Conservation (phyloP, 495 filamentous ascomycete species). For the Neurospora sp. region DNA sequence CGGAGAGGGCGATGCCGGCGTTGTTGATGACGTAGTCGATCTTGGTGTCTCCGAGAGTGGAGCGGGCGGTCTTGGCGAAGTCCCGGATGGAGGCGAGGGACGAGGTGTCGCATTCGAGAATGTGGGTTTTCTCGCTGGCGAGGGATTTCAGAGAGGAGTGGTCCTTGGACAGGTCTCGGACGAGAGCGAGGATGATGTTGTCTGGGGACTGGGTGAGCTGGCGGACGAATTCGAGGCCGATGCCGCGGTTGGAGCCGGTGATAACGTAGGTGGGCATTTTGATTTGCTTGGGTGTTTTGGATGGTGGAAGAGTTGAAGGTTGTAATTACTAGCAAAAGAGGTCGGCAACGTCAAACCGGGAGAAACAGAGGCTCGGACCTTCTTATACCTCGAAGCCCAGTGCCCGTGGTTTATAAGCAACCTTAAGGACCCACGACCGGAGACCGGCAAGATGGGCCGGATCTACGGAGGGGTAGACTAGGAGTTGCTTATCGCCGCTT, state of each 20-base stretch:
- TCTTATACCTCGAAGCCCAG: background rate
- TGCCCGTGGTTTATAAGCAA: background rate
- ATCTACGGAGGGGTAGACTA: background rate
- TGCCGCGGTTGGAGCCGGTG: conserved; percentile 46
- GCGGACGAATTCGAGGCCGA: conserved; percentile 45
- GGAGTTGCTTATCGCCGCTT: too few species aligned
- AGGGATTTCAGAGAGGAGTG: conserved; percentile 19
- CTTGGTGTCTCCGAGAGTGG: conserved; percentile 18
- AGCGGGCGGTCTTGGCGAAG: conserved; percentile 18
- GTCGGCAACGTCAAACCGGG: background rate
- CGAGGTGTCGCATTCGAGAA: conserved; percentile 34
- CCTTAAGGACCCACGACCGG: background rate
- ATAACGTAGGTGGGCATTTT: conserved; percentile 45
- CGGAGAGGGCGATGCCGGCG: conserved; percentile 30
- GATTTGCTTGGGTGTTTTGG: background rate
- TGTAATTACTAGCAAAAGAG: background rate
- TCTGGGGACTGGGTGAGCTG: conserved; percentile 33
- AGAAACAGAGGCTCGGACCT: background rate
- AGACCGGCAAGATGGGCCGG: background rate
- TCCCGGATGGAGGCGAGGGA: conserved; percentile 22
- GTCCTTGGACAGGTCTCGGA: conserved; percentile 29
- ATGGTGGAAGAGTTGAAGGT: background rate
- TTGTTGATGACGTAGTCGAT: conserved; percentile 38
- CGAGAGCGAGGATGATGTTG: conserved; percentile 43
- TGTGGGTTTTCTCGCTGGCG: conserved; percentile 15